These are phyloP conservation scores for Ceratobasidium sp. DNA, from an alignment of 1,284 basidiomycete genomes.

Conservation along the genomic window DNA sequence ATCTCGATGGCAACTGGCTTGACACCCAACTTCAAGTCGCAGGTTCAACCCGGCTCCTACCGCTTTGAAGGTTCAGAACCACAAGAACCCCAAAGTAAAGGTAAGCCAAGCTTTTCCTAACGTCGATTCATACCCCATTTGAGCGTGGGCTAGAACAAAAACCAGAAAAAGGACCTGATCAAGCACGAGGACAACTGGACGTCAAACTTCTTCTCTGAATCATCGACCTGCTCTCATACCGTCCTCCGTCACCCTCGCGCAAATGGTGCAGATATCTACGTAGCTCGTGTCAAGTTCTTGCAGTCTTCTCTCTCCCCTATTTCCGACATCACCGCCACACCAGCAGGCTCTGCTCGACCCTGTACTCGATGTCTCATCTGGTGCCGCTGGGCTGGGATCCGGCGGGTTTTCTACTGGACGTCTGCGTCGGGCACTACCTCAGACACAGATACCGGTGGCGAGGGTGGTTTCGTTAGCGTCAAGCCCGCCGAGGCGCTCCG, in stretches of 20 bases:
- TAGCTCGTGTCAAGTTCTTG: conserved; percentile 66
- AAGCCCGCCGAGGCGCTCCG: conserved; percentile 6
- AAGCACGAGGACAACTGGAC: neutral
- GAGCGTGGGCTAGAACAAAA: conserved; percentile 25
- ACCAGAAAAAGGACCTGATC: conserved; percentile 11
- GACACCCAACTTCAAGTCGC: conserved; percentile 69
- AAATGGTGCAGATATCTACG: conserved; percentile 71
- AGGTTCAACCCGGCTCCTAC: conserved; percentile 60
- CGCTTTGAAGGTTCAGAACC: conserved; percentile 37
- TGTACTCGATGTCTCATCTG: conserved; percentile 71
- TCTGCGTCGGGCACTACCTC: neutral
- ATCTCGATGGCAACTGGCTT: conserved; percentile 69
- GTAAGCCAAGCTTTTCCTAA: conserved; percentile 21
- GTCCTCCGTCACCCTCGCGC: conserved; percentile 60
- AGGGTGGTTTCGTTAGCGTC: conserved; percentile 6
- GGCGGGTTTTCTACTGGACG: conserved; percentile 69
- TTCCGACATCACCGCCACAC: neutral
- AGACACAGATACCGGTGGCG: neutral
- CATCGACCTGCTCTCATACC: neutral
- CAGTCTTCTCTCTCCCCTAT: conserved; percentile 52
- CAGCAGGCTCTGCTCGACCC: conserved; percentile 65
- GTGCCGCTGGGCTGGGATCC: conserved; percentile 72
- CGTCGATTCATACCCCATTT: conserved; percentile 4
- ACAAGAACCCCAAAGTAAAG: conserved; percentile 48
- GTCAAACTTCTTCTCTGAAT: neutral